These are phyloP conservation scores for Aureobasidium sp. DNA, from an alignment of 2,329 filamentous ascomycete genomes.

Conservation along the genomic window DNA sequence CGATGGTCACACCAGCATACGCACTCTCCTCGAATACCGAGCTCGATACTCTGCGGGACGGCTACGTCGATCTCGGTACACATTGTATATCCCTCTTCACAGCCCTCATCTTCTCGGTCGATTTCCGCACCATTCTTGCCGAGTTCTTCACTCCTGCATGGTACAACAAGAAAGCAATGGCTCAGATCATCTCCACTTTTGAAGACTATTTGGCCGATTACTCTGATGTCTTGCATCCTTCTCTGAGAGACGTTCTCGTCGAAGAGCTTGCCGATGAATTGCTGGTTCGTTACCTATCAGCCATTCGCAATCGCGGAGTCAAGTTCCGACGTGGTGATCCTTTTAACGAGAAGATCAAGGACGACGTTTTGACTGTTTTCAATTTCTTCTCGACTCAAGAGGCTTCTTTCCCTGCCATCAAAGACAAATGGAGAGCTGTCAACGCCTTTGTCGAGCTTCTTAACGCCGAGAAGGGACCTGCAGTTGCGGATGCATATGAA, in stretches of 20 bases:
- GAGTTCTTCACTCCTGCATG: constrained; percentile 88
- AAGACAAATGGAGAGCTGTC: constrained; percentile 85
- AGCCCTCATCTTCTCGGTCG: constrained; percentile 76
- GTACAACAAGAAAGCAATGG: constrained; percentile 82
- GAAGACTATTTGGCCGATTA: constrained; percentile 91
- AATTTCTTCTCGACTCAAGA: constrained; percentile 72
- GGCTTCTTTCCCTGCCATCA: constrained; percentile 66
- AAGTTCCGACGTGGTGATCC: constrained; percentile 82
- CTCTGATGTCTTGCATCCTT: constrained; percentile 71
- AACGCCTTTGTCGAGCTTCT: constrained; percentile 74
- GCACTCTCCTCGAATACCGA: constrained; percentile 63
- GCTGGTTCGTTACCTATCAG: constrained; percentile 71
- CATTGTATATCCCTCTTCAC: constrained; percentile 87
- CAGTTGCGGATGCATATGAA: constrained; percentile 69
- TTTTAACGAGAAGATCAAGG: constrained; percentile 86
- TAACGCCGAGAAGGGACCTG: constrained; percentile 61
- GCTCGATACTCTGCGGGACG: constrained; percentile 67
- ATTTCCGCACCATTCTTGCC: constrained; percentile 73
- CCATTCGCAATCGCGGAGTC: constrained; percentile 73
- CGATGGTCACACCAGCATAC: constrained; percentile 72
- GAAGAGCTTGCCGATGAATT: constrained; percentile 91
- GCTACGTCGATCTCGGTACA: constrained; percentile 89
- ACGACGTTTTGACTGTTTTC: constrained; percentile 84
- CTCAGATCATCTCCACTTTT: constrained; percentile 88
- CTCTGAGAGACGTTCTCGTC: constrained; percentile 80